Evolutionary conservation across 352 stramenopile genomes (phyloP).

Genomic region (Ophiocytium majus): DNA sequence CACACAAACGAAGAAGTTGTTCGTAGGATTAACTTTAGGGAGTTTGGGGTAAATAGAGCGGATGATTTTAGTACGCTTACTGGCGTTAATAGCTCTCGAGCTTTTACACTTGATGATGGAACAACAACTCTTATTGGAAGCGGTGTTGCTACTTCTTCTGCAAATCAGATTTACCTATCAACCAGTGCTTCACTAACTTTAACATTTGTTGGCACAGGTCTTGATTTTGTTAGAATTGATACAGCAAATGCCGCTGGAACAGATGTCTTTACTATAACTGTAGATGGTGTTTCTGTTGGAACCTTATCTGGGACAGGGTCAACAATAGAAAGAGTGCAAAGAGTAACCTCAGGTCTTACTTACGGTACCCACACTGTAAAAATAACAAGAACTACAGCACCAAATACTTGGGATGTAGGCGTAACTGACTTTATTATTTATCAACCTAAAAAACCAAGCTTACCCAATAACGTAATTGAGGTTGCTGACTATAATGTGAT

Average conservation of each 20-base stretch:
- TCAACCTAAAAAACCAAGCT: not conserved
- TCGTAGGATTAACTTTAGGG: conserved; percentile 8
- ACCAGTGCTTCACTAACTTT: not conserved
- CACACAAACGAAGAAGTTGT: not conserved
- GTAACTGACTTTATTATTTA: not conserved
- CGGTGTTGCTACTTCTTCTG: not conserved
- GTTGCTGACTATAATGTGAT: not conserved
- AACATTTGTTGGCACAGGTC: conserved; percentile 4
- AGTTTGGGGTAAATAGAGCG: conserved; percentile 2
- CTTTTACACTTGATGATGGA: conserved; percentile 2
- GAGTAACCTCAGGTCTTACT: not conserved
- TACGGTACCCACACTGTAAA: not conserved
- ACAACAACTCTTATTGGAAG: not conserved
- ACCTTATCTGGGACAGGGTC: not conserved
- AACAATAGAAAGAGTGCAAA: not conserved
- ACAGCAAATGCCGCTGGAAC: not conserved
- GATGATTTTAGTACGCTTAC: conserved; percentile 3
- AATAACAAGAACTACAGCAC: not conserved
- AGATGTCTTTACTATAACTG: not conserved
- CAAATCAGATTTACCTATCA: not conserved
- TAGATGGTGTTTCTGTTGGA: not conserved
- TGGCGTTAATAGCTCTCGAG: not conserved
- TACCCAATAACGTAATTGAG: not conserved
- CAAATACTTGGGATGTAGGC: not conserved
- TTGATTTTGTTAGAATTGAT: conserved; percentile 11